These are phyloP conservation scores for Cladobotryum mycophilum DNA, from an alignment of 2,329 filamentous ascomycete species.

Conservation along the genomic window DNA sequence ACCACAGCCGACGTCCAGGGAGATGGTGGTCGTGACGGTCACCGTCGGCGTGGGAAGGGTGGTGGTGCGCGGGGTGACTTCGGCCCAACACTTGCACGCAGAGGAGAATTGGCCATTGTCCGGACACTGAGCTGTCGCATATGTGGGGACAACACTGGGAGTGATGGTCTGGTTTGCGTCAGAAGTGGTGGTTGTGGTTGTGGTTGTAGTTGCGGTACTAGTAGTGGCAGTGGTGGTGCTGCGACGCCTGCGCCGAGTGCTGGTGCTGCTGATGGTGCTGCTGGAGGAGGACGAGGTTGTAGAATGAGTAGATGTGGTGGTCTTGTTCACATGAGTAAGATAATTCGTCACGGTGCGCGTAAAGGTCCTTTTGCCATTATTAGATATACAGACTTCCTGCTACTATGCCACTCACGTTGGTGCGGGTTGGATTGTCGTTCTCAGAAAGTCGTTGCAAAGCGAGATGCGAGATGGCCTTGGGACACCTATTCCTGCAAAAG, in stretches of 20 bases:
- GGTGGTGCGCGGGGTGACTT: slow-evolving; percentile 12
- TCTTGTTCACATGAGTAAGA: slow-evolving; percentile 3
- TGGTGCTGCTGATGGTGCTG: not conserved
- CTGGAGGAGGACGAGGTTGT: not conserved
- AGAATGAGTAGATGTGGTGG: not conserved
- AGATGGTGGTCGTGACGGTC: slow-evolving; percentile 12
- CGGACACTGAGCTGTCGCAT: slow-evolving; percentile 8
- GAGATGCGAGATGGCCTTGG: slow-evolving; percentile 12
- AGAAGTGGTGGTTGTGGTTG: not conserved
- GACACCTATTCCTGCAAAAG: slow-evolving; percentile 9
- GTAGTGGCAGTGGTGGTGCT: not conserved
- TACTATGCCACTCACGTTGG: slow-evolving; percentile 11
- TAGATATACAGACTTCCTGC: not conserved
- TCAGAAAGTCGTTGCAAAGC: slow-evolving; percentile 12
- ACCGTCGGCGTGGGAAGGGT: slow-evolving; percentile 11
- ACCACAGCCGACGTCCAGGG: slow-evolving; percentile 12
- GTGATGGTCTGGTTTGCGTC: slow-evolving; percentile 1
- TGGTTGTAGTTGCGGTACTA: not conserved
- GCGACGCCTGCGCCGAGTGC: not conserved
- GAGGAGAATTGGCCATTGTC: slow-evolving; percentile 14
- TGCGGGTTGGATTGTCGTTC: slow-evolving; percentile 11
- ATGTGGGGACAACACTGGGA: slow-evolving; percentile 11
- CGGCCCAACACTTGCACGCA: slow-evolving; percentile 14
- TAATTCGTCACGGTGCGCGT: slow-evolving; percentile 14
- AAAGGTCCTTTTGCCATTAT: slow-evolving; percentile 9